Evolutionary conservation across 768 basidiomycete species (phyloP).

Genomic region (Leucosporidium scottii): DNA sequence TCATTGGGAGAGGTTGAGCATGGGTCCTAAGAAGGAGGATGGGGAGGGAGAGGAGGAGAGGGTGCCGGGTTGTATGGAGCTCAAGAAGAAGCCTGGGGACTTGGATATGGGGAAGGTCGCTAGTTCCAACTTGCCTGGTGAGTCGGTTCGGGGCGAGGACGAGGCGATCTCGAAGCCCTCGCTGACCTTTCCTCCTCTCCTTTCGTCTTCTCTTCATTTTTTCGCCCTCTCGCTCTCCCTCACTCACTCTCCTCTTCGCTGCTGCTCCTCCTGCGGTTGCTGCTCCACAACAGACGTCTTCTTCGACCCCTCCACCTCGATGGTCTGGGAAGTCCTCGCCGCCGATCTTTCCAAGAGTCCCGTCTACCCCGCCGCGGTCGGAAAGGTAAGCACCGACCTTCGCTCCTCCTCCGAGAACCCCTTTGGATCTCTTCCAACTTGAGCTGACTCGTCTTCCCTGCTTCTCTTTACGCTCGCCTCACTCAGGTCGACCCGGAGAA

Average conservation of each 20-base stretch:
- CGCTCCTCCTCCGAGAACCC: background rate
- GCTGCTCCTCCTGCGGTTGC: too few species aligned
- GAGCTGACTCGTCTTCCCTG: background rate
- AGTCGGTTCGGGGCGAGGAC: too few species aligned
- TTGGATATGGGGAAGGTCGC: conserved; percentile 74
- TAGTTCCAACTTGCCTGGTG: too few species aligned
- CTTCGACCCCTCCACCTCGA: conserved; percentile 75
- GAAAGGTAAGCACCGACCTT: conserved; percentile 51
- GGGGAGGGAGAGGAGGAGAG: conserved; percentile 12
- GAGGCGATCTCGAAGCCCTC: too few species aligned
- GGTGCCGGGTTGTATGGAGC: conserved; percentile 49
- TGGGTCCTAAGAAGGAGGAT: background rate
- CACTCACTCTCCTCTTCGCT: too few species aligned
- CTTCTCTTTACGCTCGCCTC: too few species aligned
- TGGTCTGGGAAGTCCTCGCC: conserved; percentile 97
- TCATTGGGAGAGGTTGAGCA: conserved; percentile 53
- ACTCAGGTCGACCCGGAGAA: background rate
- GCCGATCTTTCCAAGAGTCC: conserved; percentile 96
- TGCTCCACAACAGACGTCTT: too few species aligned
- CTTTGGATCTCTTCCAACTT: background rate
- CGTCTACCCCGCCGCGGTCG: conserved; percentile 88
- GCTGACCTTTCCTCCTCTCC: too few species aligned
- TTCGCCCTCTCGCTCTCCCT: too few species aligned
- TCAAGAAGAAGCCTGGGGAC: conserved; percentile 74
- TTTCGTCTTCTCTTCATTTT: too few species aligned